Percentiles rank a stretch among this genome's conserved stretches.
phyloP scores from a whole-genome alignment of 2,329 filamentous ascomycete genomes.

The Botrytis fragariae region DNA sequence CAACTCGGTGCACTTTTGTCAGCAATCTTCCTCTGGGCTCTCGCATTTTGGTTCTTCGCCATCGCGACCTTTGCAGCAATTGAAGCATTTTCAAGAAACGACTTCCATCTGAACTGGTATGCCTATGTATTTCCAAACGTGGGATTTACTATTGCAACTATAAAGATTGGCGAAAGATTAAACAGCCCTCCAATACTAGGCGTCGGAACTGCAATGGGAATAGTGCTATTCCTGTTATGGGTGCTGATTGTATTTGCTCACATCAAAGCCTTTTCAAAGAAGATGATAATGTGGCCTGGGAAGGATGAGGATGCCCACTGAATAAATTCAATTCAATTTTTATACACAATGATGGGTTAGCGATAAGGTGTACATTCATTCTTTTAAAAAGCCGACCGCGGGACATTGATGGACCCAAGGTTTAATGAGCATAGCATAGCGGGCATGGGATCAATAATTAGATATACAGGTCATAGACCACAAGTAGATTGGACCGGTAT shows the following conservation, averaged over 20 bases:
- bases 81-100: conserved; percentile 44
- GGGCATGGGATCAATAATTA: conserved; percentile 1
- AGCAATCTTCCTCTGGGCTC: conserved; percentile 62
- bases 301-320: conserved; percentile 38
- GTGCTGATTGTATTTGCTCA: conserved; percentile 34
- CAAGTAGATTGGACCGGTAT: background rate
- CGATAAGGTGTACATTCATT: conserved; percentile 13
- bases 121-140: conserved; percentile 62
- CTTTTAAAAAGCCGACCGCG: conserved; percentile 8
- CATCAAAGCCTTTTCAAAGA: conserved; percentile 35
- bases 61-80: conserved; percentile 42
- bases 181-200: conserved; percentile 47
- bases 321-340: background rate
- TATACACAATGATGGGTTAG: background rate
- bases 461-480: background rate
- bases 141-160: conserved; percentile 57
- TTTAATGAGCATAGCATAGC: conserved; percentile 9
- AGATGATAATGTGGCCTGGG: conserved; percentile 40
- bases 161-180: conserved; percentile 51
- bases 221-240: conserved; percentile 42
- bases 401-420: background rate
- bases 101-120: conserved; percentile 63
- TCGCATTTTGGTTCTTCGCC: conserved; percentile 56
- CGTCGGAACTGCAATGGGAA: conserved; percentile 50
- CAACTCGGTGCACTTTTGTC: conserved; percentile 42